phyloP scores from a whole-genome alignment of 169 alveolate genomes.

The Plasmodium relictum region DNA sequence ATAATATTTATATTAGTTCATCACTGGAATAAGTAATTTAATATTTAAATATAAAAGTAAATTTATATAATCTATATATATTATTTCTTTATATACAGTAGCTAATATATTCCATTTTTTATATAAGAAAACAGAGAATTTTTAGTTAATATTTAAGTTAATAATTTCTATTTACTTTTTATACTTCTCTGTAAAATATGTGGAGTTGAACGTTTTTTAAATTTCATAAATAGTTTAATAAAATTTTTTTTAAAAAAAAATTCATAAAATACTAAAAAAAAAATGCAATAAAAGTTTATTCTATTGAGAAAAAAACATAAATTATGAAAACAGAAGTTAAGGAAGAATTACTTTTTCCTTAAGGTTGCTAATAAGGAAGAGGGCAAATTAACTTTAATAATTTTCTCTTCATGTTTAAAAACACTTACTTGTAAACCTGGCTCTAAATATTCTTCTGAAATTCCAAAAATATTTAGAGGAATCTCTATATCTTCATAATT shows the following conservation, averaged over 20 bases:
- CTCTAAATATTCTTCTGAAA: conserved; percentile 58
- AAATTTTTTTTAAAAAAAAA: neutral
- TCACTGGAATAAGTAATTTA: too few relatives aligned
- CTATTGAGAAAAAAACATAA: neutral
- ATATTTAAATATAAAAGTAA: too few relatives aligned
- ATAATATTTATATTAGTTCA: too few relatives aligned
- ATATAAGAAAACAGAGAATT: too few relatives aligned
- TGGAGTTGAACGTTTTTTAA: too few relatives aligned
- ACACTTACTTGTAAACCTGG: conserved; percentile 65
- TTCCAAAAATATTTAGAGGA: conserved; percentile 45
- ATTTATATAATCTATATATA: too few relatives aligned
- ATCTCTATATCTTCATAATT: conserved; percentile 72
- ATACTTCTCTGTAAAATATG: too few relatives aligned
- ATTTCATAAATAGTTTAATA: too few relatives aligned
- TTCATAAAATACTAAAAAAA: neutral
- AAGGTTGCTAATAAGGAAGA: conserved; percentile 54
- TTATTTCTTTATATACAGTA: too few relatives aligned
- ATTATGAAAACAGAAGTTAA: neutral
- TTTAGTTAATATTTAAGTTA: too few relatives aligned
- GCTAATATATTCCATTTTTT: too few relatives aligned
- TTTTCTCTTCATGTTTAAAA: conserved; percentile 68
- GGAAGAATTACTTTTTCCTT: conserved; percentile 31
- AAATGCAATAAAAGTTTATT: neutral
- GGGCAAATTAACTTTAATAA: conserved; percentile 64
- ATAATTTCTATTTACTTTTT: too few relatives aligned